These are phyloP conservation scores for Trichoderma breve DNA, from an alignment of 2,329 filamentous ascomycete species.

Conservation along the genomic window DNA sequence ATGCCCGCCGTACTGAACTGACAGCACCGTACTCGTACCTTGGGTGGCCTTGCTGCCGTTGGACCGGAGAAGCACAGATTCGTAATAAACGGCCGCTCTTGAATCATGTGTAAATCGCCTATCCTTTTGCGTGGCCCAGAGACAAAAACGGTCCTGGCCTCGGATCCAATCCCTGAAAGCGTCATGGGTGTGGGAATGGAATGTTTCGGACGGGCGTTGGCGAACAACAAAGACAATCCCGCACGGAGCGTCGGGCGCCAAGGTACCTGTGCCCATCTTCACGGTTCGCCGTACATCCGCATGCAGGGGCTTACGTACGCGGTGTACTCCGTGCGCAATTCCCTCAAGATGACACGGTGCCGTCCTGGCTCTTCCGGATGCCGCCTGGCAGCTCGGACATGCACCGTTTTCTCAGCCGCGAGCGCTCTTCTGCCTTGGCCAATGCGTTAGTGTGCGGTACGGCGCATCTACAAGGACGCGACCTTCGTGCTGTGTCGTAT, in stretches of 20 bases:
- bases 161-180: conserved; percentile 11
- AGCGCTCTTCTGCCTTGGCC: neutral
- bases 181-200: conserved; percentile 4
- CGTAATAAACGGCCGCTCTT: neutral
- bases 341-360: neutral
- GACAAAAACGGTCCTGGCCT: conserved; percentile 14
- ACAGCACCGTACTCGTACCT: neutral
- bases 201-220: conserved; percentile 14
- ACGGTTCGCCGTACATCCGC: neutral
- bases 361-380: conserved; percentile 2
- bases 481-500: neutral
- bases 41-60: neutral
- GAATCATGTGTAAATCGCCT: neutral
- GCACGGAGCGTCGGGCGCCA: neutral
- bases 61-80: neutral
- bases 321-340: neutral
- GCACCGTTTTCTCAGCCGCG: conserved; percentile 13
- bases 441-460: neutral
- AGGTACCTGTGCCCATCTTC: neutral
- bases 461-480: neutral
- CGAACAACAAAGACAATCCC: neutral
- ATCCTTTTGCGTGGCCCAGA: conserved; percentile 2
- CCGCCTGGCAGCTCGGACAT: neutral
- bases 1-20: neutral
- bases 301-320: neutral